Evolutionary conservation across 2,329 filamentous ascomycete genomes (phyloP).

Genomic region (Colletotrichum liaoningense): DNA sequence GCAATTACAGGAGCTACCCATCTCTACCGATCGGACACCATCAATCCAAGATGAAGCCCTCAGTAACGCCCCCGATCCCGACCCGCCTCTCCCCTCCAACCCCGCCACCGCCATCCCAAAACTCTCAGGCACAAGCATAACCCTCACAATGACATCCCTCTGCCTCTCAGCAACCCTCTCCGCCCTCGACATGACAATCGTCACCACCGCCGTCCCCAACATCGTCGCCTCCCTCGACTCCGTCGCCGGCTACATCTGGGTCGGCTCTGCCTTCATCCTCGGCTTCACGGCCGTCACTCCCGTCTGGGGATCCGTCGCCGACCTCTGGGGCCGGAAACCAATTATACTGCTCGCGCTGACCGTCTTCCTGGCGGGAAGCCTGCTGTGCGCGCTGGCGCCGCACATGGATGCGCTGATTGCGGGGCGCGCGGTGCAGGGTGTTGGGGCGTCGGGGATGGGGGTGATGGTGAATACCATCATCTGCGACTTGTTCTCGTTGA

Average conservation of each 20-base stretch:
- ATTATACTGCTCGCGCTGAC: constrained; percentile 48
- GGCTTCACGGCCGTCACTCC: constrained; percentile 51
- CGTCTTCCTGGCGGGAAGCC: constrained; percentile 61
- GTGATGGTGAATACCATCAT: constrained; percentile 52
- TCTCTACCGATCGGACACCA: not conserved
- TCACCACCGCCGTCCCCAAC: constrained; percentile 61
- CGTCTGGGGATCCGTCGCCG: constrained; percentile 53
- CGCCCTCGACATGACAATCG: constrained; percentile 60
- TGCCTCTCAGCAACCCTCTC: constrained; percentile 52
- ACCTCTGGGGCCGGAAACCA: constrained; percentile 56
- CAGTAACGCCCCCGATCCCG: not conserved
- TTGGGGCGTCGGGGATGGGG: constrained; percentile 60
- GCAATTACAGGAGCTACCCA: not conserved
- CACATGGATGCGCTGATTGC: constrained; percentile 53
- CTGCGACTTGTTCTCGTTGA: constrained; percentile 48
- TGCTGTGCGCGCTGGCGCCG: constrained; percentile 62
- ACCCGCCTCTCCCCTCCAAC: not conserved
- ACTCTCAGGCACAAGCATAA: constrained; percentile 10
- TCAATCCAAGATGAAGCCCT: not conserved
- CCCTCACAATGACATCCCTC: constrained; percentile 51
- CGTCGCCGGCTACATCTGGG: constrained; percentile 53
- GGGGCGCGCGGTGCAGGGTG: constrained; percentile 53
- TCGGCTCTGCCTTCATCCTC: constrained; percentile 60
- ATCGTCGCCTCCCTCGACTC: constrained; percentile 53
- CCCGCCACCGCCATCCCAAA: not conserved